Conservation (phyloP, 192 early-diverging fungal species). For the Chytriomyces hyalinus region DNA sequence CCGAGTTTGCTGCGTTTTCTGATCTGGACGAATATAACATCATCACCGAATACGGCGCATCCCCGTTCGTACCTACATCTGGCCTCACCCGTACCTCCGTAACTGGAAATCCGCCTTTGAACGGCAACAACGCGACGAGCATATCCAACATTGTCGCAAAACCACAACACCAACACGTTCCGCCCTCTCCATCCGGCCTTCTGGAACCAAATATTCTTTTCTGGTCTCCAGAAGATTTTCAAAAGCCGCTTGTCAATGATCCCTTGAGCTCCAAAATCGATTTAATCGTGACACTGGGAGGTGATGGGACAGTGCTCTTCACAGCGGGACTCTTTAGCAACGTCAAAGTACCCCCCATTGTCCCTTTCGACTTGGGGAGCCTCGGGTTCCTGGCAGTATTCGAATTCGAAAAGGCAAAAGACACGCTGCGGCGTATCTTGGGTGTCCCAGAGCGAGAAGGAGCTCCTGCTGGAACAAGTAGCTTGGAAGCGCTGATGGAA, state of each 20-base stretch:
- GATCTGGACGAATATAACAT: conserved; percentile 23
- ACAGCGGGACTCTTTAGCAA: conserved; percentile 84
- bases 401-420: conserved; percentile 66
- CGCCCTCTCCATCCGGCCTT: neutral
- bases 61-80: conserved; percentile 7
- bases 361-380: conserved; percentile 90
- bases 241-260: conserved; percentile 3
- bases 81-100: conserved; percentile 37
- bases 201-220: conserved; percentile 11
- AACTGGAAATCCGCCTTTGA: too few relatives aligned
- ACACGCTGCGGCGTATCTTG: conserved; percentile 61
- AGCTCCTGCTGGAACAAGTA: neutral
- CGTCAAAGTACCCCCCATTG: conserved; percentile 79
- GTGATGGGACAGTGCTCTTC: conserved; percentile 95
- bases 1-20: conserved; percentile 31
- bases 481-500: neutral
- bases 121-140: neutral
- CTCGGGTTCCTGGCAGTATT: conserved; percentile 91
- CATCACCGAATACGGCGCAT: conserved; percentile 23
- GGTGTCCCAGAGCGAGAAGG: neutral
- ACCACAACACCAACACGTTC: neutral
- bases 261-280: conserved; percentile 56
- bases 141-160: neutral
- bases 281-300: conserved; percentile 93
- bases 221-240: conserved; percentile 29